Conservation (phyloP, 2,329 filamentous ascomycete species). For the Fusarium pseudograminearum region DNA sequence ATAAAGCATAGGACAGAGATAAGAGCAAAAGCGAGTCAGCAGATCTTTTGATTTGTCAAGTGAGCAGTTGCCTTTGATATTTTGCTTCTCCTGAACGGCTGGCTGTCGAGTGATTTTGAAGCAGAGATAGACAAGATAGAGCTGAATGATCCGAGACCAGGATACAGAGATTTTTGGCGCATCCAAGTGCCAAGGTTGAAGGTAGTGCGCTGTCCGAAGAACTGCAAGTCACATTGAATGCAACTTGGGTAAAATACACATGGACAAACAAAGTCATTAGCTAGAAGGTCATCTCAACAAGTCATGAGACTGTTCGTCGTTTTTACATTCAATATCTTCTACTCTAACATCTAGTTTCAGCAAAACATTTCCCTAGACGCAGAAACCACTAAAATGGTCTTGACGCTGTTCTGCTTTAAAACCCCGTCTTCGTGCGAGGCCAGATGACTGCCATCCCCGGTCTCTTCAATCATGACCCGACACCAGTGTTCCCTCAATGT, state of each 20-base stretch:
- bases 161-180: background rate
- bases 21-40: constrained; percentile 38
- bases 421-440: background rate
- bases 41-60: constrained; percentile 34
- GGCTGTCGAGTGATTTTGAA: background rate
- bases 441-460: constrained; percentile 4
- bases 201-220: background rate
- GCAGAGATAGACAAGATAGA: background rate
- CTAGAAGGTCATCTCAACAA: background rate
- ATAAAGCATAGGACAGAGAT: constrained; percentile 20
- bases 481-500: constrained; percentile 10
- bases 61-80: constrained; percentile 14
- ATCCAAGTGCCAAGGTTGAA: background rate
- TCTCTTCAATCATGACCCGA: constrained; percentile 25
- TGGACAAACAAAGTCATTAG: background rate
- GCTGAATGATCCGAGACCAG: background rate
- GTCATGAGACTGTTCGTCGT: constrained; percentile 27
- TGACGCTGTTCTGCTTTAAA: constrained; percentile 18
- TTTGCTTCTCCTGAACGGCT: background rate
- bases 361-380: constrained; percentile 13
- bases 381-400: constrained; percentile 3
- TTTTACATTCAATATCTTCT: constrained; percentile 40
- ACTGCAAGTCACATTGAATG: background rate
- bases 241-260: background rate
- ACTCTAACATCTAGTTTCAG: constrained; percentile 40